These are phyloP conservation scores for Rasamsonia emersonii DNA, from an alignment of 2,329 filamentous ascomycete species.

Conservation along the genomic window DNA sequence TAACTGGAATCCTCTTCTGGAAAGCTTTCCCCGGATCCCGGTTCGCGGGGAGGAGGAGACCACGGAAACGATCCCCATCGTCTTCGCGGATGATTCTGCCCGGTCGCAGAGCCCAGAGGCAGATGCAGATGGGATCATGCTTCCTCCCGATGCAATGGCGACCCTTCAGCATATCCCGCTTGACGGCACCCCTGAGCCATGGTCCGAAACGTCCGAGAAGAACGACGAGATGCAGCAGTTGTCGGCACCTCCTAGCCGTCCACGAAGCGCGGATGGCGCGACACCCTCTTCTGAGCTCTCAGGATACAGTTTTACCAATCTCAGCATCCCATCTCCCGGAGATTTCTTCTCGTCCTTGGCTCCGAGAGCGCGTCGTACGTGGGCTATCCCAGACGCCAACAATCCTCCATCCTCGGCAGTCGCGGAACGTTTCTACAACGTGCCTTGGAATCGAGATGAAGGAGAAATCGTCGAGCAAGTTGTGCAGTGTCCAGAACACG, in stretches of 20 bases:
- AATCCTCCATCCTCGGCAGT: constrained; percentile 73
- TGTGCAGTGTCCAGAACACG: constrained; percentile 48
- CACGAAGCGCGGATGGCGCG: constrained; percentile 34
- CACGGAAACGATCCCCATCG: constrained; percentile 13
- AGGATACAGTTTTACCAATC: constrained; percentile 63
- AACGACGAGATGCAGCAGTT: constrained; percentile 57
- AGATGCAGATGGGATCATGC: constrained; percentile 48
- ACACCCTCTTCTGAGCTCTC: constrained; percentile 50
- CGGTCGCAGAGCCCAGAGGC: constrained; percentile 13
- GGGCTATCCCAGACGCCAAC: constrained; percentile 56
- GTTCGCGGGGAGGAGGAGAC: constrained; percentile 14
- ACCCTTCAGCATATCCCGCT: constrained; percentile 67
- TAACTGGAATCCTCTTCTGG: constrained; percentile 51
- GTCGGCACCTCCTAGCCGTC: constrained; percentile 42
- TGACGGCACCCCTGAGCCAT: constrained; percentile 34
- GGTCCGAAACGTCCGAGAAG: constrained; percentile 35
- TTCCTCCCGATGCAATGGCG: constrained; percentile 72
- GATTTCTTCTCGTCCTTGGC: constrained; percentile 86
- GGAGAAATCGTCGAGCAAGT: constrained; percentile 56
- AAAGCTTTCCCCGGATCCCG: constrained; percentile 33
- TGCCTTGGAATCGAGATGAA: constrained; percentile 58
- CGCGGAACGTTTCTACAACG: constrained; percentile 85
- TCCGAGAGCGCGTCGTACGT: constrained; percentile 67
- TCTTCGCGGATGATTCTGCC: constrained; percentile 11
- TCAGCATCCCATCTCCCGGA: constrained; percentile 85